Percentiles rank a stretch among this genome's conserved stretches.
Evolutionary conservation across 2,329 filamentous ascomycete species (phyloP).

Genomic region (Cyphellophora attinorum): DNA sequence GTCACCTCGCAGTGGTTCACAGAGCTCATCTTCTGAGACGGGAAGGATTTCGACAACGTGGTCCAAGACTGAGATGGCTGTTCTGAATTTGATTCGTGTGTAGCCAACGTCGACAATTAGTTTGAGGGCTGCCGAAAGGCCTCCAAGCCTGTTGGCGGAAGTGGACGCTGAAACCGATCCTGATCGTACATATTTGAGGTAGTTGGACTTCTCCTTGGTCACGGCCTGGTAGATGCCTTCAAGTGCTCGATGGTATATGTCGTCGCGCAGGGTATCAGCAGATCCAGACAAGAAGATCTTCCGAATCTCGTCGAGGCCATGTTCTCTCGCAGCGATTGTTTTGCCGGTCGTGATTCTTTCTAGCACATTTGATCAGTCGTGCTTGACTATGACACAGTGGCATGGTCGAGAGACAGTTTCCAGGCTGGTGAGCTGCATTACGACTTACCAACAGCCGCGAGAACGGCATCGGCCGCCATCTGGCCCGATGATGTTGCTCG

Average conservation of each 20-base stretch:
- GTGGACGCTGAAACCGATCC: conserved; percentile 42
- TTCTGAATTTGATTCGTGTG: conserved; percentile 61
- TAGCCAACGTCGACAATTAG: conserved; percentile 61
- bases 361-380: no score
- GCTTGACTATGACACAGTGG: no score
- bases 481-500: no score
- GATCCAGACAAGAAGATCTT: no score
- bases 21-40: conserved; percentile 51
- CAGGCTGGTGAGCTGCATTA: no score
- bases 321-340: background rate
- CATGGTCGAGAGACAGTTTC: no score
- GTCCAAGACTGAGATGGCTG: conserved; percentile 66
- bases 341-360: no score
- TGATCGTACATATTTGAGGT: conserved; percentile 40
- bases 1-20: conserved; percentile 58
- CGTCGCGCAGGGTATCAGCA: conserved; percentile 57
- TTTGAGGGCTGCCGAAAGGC: conserved; percentile 63
- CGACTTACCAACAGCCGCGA: no score
- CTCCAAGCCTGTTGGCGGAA: conserved; percentile 50
- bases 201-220: conserved; percentile 58
- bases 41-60: conserved; percentile 71
- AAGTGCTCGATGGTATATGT: conserved; percentile 70
- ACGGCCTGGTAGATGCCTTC: conserved; percentile 69
- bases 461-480: no score
- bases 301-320: background rate